Conservation (phyloP, 2,329 filamentous ascomycete genomes). For the Macroventuria anomochaeta region DNA sequence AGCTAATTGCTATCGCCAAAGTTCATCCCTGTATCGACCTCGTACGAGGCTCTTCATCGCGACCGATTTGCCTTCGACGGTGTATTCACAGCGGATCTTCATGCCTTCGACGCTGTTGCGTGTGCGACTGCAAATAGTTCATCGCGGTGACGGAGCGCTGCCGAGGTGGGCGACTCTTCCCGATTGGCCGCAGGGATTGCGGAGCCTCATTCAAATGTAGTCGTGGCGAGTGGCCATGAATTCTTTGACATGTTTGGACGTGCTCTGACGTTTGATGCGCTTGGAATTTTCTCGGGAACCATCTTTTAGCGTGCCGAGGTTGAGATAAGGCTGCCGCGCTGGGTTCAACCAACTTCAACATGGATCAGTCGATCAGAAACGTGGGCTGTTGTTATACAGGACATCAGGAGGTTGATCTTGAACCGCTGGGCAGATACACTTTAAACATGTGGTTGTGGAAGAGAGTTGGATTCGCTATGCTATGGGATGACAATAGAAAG, state of each 20-base stretch:
- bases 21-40: background rate
- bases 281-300: background rate
- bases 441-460: background rate
- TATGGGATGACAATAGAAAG: constrained; percentile 10
- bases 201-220: constrained; percentile 6
- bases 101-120: constrained; percentile 1
- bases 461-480: constrained; percentile 12
- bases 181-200: constrained; percentile 6
- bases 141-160: background rate
- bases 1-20: background rate
- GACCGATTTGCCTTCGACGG: no score
- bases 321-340: background rate
- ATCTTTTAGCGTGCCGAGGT: constrained; percentile 9
- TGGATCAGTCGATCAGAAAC: background rate
- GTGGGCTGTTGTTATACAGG: background rate
- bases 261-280: constrained; percentile 3
- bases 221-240: constrained; percentile 7
- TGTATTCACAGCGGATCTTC: background rate
- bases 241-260: background rate
- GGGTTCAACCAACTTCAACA: background rate
- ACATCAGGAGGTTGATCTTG: background rate
- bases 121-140: background rate
- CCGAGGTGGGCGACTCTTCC: constrained; percentile 1
- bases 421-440: no score
- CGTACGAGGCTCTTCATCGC: no score